Evolutionary conservation across 1,284 basidiomycete genomes (phyloP).

Genomic region (Tausonia pullulans): DNA sequence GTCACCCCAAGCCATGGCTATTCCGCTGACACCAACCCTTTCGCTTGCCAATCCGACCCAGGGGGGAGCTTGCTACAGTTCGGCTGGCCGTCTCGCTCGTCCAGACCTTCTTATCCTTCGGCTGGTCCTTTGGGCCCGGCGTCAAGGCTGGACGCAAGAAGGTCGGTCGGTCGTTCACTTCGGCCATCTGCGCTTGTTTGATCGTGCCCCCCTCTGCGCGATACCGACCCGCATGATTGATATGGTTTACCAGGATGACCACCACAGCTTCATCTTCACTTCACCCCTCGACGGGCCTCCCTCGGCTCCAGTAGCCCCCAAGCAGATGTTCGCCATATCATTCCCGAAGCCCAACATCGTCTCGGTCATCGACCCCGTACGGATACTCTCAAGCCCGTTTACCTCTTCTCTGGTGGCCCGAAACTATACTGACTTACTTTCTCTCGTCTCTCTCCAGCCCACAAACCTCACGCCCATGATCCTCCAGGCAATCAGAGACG

Average conservation of each 20-base stretch:
- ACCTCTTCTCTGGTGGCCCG: no score
- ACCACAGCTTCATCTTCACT: neutral
- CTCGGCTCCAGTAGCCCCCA: neutral
- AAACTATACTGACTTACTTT: no score
- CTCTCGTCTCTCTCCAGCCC: neutral
- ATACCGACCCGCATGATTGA: no score
- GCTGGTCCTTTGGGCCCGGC: neutral
- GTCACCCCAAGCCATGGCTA: no score
- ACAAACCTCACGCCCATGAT: neutral
- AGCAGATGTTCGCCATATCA: neutral
- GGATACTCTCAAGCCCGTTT: no score
- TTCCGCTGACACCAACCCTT: no score
- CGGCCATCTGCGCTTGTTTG: no score
- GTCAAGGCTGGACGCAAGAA: neutral
- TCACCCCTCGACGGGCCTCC: neutral
- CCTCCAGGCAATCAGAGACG: neutral
- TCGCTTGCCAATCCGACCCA: no score
- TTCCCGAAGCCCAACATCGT: neutral
- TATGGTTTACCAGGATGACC: neutral
- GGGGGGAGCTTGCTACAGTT: neutral
- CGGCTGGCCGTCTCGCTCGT: neutral
- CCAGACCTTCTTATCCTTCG: neutral
- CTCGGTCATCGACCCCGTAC: neutral
- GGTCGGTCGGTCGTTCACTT: no score
- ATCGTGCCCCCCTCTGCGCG: no score